Evolutionary conservation across 805 yeast genomes (phyloP).

Genomic region (Candida verbasci): DNA sequence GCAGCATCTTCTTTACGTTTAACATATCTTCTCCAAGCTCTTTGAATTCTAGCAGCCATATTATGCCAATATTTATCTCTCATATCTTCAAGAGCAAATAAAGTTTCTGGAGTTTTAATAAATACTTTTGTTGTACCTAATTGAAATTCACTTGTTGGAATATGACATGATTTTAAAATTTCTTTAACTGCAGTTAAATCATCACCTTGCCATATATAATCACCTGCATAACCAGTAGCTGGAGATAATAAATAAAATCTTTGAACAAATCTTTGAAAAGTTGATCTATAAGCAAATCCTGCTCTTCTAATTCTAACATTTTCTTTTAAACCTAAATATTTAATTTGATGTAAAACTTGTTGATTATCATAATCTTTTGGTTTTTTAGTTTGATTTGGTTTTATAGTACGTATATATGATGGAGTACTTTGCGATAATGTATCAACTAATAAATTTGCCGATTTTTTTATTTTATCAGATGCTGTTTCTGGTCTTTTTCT

Average conservation of each 20-base stretch:
- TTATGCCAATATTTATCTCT: slow-evolving; percentile 97
- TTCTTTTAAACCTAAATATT: slow-evolving; percentile 92
- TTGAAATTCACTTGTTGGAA: slow-evolving; percentile 81
- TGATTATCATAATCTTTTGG: slow-evolving; percentile 85
- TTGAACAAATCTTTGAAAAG: slow-evolving; percentile 94
- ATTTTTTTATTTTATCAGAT: slow-evolving; percentile 85
- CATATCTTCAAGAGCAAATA: slow-evolving; percentile 93
- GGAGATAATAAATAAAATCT: slow-evolving; percentile 85
- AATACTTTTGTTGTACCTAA: slow-evolving; percentile 89
- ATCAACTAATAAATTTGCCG: slow-evolving; percentile 87
- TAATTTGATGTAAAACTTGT: slow-evolving; percentile 92
- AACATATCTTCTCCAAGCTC: slow-evolving; percentile 89
- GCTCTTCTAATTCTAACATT: slow-evolving; percentile 97
- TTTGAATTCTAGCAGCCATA: slow-evolving; percentile 96
- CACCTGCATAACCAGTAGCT: slow-evolving; percentile 88
- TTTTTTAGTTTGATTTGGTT: slow-evolving; percentile 90
- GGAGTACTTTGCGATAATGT: slow-evolving; percentile 91
- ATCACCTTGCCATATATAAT: slow-evolving; percentile 56
- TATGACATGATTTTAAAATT: slow-evolving; percentile 51
- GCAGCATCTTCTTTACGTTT: slow-evolving; percentile 86
- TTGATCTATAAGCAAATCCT: slow-evolving; percentile 96
- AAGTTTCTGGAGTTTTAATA: slow-evolving; percentile 93
- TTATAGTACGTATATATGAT: slow-evolving; percentile 94
- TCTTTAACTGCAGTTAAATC: slow-evolving; percentile 48
- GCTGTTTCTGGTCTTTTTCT: slow-evolving; percentile 91